These are phyloP conservation scores for Coemansia sp. DNA, from an alignment of 192 early-diverging fungal species.

Conservation along the genomic window DNA sequence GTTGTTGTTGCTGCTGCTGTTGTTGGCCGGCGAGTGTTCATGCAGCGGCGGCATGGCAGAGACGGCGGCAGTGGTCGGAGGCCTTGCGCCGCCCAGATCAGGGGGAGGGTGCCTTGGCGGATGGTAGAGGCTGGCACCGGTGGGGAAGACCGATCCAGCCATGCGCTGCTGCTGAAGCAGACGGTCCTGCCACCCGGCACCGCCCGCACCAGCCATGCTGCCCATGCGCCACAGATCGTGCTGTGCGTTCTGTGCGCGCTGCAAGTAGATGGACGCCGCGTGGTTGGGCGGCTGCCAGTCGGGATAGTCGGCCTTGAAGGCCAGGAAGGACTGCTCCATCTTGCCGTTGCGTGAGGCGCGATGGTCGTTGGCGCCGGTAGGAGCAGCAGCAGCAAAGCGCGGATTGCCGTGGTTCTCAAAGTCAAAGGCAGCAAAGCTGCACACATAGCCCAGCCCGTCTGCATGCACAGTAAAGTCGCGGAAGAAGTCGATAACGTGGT, in stretches of 20 bases:
- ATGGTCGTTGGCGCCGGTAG: constrained; percentile 58
- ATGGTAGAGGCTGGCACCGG: constrained; percentile 45
- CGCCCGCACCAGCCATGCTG: not conserved
- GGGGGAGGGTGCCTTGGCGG: not conserved
- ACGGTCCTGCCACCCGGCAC: constrained; percentile 47
- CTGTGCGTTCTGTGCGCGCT: constrained; percentile 55
- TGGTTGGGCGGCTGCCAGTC: constrained; percentile 87
- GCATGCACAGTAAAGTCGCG: constrained; percentile 92
- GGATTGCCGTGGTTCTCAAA: constrained; percentile 88
- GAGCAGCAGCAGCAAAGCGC: constrained; percentile 80
- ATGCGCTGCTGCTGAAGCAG: constrained; percentile 51
- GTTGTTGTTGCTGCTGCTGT: not conserved
- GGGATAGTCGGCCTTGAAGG: constrained; percentile 93
- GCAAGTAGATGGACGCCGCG: constrained; percentile 78
- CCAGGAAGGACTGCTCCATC: constrained; percentile 97
- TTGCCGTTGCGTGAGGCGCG: constrained; percentile 85
- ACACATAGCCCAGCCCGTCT: constrained; percentile 89
- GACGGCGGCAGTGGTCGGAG: constrained; percentile 1
- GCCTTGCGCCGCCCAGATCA: not conserved
- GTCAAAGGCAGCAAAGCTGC: constrained; percentile 96
- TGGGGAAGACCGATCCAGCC: constrained; percentile 50
- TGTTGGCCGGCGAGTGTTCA: too few species aligned
- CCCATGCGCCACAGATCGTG: constrained; percentile 50
- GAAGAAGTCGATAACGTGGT: constrained; percentile 90
- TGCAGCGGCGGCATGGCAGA: constrained; percentile 13